Percentiles rank a stretch among this genome's conserved stretches.
Evolutionary conservation across 768 basidiomycete genomes (phyloP).

Genomic region (Leccinum ochraceum): DNA sequence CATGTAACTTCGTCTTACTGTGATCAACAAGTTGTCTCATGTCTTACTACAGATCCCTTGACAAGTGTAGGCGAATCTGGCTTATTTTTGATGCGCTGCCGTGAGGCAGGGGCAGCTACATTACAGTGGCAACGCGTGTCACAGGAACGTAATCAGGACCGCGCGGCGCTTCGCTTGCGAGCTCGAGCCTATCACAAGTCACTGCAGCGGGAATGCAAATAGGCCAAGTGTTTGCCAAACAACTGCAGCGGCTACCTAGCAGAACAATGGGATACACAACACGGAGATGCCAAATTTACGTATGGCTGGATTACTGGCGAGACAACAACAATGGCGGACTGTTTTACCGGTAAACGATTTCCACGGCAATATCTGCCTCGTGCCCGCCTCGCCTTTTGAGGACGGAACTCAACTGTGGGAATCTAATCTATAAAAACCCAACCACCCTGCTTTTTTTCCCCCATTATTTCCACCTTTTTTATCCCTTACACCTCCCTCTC

Average conservation of each 20-base stretch:
- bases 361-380: slow-evolving; percentile 44
- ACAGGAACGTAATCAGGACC: slow-evolving; percentile 5
- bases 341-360: slow-evolving; percentile 11
- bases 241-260: background rate
- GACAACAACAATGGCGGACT: slow-evolving; percentile 18
- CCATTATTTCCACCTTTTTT: slow-evolving; percentile 28
- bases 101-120: slow-evolving; percentile 11
- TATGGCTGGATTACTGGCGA: slow-evolving; percentile 14
- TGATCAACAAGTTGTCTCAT: slow-evolving; percentile 4
- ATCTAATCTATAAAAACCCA: slow-evolving; percentile 55
- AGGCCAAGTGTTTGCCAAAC: slow-evolving; percentile 4
- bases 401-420: slow-evolving; percentile 21
- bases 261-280: slow-evolving; percentile 8
- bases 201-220: slow-evolving; percentile 6
- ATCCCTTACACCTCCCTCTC: slow-evolving; percentile 26
- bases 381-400: slow-evolving; percentile 47
- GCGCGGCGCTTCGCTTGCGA: slow-evolving; percentile 4
- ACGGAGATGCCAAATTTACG: slow-evolving; percentile 11
- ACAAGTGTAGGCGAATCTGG: slow-evolving; percentile 17
- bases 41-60: slow-evolving; percentile 6
- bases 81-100: slow-evolving; percentile 6
- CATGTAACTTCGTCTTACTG: background rate
- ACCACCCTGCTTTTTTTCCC: slow-evolving; percentile 23
- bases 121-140: slow-evolving; percentile 9
- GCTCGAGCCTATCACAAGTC: background rate